Evolutionary conservation across 2,329 filamentous ascomycete species (phyloP).

Genomic region (Davidsoniella virescens): DNA sequence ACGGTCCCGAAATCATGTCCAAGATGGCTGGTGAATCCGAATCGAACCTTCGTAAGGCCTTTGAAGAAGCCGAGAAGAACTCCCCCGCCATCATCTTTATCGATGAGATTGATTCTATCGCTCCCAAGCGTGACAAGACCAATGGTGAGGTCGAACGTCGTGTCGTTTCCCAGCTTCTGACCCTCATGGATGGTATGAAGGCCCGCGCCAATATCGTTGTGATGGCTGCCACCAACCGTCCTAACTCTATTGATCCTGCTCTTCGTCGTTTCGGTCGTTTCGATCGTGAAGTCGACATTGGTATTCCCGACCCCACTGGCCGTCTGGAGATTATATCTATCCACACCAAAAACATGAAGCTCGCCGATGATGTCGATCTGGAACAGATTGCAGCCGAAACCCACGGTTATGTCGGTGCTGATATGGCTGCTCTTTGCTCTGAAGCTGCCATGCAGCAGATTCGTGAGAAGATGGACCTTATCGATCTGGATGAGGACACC

Average conservation of each 20-base stretch:
- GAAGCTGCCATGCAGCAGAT: constrained; percentile 99
- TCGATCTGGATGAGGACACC: constrained; percentile 96
- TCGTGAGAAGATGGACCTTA: constrained; percentile 99
- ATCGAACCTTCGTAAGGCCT: constrained; percentile 96
- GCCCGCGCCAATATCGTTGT: constrained; percentile 95
- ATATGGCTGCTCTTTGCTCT: constrained; percentile 94
- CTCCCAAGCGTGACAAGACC: constrained; percentile 98
- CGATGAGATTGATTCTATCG: constrained; percentile 97
- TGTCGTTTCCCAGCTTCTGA: constrained; percentile 92
- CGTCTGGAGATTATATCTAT: constrained; percentile 98
- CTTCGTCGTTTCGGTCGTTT: constrained; percentile 97
- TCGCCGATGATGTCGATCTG: constrained; percentile 88
- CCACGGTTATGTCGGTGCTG: constrained; percentile 96
- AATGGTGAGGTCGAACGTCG: constrained; percentile 97
- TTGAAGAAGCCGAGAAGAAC: constrained; percentile 99
- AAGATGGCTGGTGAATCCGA: constrained; percentile 99
- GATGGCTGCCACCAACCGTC: constrained; percentile 97
- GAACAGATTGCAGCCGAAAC: constrained; percentile 95
- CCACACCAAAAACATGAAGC: constrained; percentile 99
- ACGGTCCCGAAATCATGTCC: constrained; percentile 98
- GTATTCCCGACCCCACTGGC: constrained; percentile 92
- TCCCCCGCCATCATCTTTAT: constrained; percentile 99
- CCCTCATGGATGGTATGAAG: constrained; percentile 99
- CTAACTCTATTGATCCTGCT: constrained; percentile 96
- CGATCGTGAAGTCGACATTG: constrained; percentile 97